Percentiles rank a stretch among this genome's conserved stretches.
phyloP scores from a whole-genome alignment of 345 rosid genomes.

The Citropsis articulata region DNA sequence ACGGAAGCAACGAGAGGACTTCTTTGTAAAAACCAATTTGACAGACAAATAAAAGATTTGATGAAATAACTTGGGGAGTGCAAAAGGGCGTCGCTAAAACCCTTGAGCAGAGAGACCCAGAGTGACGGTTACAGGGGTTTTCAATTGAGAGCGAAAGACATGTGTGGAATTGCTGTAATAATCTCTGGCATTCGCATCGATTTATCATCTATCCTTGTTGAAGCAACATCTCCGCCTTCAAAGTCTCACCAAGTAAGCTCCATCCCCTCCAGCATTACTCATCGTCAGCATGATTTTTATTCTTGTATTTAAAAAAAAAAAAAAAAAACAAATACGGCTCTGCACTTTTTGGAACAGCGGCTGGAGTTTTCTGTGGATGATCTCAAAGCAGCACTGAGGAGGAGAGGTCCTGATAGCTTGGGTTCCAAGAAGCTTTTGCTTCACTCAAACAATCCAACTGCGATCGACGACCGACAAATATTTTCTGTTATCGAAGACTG shows the following conservation, averaged over 20 bases:
- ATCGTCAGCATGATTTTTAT: not conserved
- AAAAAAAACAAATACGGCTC: not conserved
- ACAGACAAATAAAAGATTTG: too few species aligned
- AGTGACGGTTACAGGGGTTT: not conserved
- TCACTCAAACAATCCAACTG: conserved; percentile 12
- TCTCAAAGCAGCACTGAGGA: conserved; percentile 45
- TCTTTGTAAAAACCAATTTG: accelerated
- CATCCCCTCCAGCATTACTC: not conserved
- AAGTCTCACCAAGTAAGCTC: conserved; percentile 28
- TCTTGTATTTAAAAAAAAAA: too few species aligned
- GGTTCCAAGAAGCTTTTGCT: conserved; percentile 50
- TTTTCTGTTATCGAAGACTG: conserved; percentile 26
- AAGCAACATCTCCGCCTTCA: conserved; percentile 20
- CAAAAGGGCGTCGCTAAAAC: too few species aligned
- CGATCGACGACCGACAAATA: conserved; percentile 15
- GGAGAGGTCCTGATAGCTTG: conserved; percentile 80
- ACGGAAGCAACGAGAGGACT: conserved; percentile 26
- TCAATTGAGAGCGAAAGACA: conserved; percentile 19
- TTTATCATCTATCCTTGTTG: conserved; percentile 27
- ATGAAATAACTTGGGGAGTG: not conserved
- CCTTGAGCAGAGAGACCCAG: not conserved
- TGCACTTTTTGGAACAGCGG: conserved; percentile 24
- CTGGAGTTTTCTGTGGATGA: conserved; percentile 50
- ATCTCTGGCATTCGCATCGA: conserved; percentile 54
- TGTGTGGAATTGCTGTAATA: conserved; percentile 82